Percentiles rank a stretch among this genome's conserved stretches.
Conservation (phyloP, 2,329 filamentous ascomycete species). For the Coniochaeta sp. region DNA sequence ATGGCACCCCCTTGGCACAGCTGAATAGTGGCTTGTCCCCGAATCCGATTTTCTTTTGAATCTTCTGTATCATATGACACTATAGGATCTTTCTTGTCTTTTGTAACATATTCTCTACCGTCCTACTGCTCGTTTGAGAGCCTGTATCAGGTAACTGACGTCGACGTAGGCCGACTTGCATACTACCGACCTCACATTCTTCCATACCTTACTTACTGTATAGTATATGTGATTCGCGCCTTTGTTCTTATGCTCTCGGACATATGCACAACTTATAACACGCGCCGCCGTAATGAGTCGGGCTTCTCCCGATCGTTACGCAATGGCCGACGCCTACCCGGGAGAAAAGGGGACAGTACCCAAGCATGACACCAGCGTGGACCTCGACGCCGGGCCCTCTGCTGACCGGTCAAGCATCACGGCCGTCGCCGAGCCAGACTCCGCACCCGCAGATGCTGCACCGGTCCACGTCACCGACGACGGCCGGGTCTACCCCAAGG, state of each 20-base stretch:
- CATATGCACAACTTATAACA: background rate
- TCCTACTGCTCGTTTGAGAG: too few relatives aligned
- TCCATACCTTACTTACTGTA: too few relatives aligned
- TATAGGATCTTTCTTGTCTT: too few relatives aligned
- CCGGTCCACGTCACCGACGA: constrained; percentile 5
- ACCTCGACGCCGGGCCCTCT: background rate
- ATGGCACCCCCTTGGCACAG: too few relatives aligned
- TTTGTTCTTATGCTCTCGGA: background rate
- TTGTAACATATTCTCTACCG: too few relatives aligned
- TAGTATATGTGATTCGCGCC: background rate
- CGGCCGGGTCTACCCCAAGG: constrained; percentile 27
- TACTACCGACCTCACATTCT: background rate
- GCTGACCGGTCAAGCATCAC: background rate
- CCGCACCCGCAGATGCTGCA: background rate
- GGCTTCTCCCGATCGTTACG: background rate
- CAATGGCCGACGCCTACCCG: background rate
- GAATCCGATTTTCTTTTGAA: too few relatives aligned
- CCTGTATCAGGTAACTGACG: too few relatives aligned
- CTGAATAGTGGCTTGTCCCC: too few relatives aligned
- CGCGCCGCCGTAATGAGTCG: background rate
- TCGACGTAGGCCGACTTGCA: too few relatives aligned
- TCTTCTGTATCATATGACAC: too few relatives aligned
- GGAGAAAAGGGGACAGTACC: background rate
- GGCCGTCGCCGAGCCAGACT: constrained; percentile 1
- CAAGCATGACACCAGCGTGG: background rate